phyloP scores from a whole-genome alignment of 225 moss, liverwort and hornwort genomes.

The Thuidium tamariscinum region DNA sequence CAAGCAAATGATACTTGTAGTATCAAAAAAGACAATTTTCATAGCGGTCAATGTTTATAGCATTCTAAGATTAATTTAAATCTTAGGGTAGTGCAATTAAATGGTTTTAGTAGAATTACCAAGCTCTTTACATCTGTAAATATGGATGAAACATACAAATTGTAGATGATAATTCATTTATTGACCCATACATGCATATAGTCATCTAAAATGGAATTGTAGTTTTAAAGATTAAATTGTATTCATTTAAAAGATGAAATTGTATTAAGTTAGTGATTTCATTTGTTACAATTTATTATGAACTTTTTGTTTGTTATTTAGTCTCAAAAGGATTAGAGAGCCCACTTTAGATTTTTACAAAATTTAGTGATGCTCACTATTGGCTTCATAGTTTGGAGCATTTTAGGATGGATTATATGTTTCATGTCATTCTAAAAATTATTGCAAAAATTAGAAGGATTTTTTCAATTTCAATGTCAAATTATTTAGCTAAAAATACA shows the following conservation, averaged over 20 bases:
- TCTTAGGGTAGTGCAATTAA: rapidly evolving
- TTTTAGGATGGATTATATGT: background rate
- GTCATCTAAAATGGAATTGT: background rate
- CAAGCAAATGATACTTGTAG: background rate
- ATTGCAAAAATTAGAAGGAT: background rate
- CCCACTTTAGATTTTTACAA: rapidly evolving
- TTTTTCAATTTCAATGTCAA: background rate
- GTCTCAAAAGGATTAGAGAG: no score
- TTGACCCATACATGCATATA: background rate
- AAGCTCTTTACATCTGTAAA: no score
- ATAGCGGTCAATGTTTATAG: no score
- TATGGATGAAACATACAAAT: background rate
- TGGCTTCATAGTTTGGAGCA: background rate
- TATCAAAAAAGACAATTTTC: background rate
- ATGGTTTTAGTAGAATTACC: rapidly evolving
- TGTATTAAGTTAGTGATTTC: background rate
- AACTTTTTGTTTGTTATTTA: background rate
- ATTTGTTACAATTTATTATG: background rate
- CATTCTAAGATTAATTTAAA: background rate
- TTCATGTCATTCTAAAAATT: background rate
- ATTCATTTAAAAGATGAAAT: background rate
- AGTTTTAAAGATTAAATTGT: background rate
- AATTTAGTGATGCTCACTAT: rapidly evolving
- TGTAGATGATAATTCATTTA: background rate
- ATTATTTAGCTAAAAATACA: background rate